These are phyloP conservation scores for Dothistroma septosporum DNA, from an alignment of 2,329 filamentous ascomycete species.

Conservation along the genomic window DNA sequence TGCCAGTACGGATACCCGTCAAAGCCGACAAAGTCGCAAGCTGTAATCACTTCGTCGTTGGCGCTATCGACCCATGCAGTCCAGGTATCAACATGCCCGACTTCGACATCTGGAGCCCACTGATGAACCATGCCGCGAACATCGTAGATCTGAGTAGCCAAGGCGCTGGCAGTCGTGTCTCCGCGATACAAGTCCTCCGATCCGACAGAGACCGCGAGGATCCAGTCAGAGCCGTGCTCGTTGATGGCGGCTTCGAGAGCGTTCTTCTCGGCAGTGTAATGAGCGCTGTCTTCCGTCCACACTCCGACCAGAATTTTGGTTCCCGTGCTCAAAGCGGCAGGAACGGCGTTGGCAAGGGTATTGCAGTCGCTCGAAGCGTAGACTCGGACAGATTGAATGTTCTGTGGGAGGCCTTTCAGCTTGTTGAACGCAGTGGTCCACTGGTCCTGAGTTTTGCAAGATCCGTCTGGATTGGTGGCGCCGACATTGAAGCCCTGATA, in stretches of 20 bases:
- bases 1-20: conserved; percentile 67
- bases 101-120: conserved; percentile 44
- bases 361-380: conserved; percentile 61
- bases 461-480: conserved; percentile 39
- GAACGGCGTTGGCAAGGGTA: conserved; percentile 47
- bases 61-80: conserved; percentile 49
- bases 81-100: conserved; percentile 64
- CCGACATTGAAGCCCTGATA: conserved; percentile 44
- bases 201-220: conserved; percentile 63
- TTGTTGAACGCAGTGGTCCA: conserved; percentile 37
- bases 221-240: conserved; percentile 54
- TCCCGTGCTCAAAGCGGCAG: conserved; percentile 58
- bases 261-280: conserved; percentile 57
- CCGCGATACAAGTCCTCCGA: conserved; percentile 64
- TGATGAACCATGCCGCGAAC: conserved; percentile 52
- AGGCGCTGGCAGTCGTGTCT: conserved; percentile 39
- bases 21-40: conserved; percentile 61
- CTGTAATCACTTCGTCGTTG: conserved; percentile 58
- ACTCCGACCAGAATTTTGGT: conserved; percentile 61
- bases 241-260: conserved; percentile 56
- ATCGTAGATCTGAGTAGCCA: conserved; percentile 48
- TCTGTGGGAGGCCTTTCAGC: conserved; percentile 45
- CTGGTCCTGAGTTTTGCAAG: conserved; percentile 38
- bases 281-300: conserved; percentile 50
- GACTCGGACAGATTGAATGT: conserved; percentile 57